Base-by-base conservation (phyloP, 2,329 filamentous ascomycete genomes). In the Aspergillus novoparasiticus region DNA sequence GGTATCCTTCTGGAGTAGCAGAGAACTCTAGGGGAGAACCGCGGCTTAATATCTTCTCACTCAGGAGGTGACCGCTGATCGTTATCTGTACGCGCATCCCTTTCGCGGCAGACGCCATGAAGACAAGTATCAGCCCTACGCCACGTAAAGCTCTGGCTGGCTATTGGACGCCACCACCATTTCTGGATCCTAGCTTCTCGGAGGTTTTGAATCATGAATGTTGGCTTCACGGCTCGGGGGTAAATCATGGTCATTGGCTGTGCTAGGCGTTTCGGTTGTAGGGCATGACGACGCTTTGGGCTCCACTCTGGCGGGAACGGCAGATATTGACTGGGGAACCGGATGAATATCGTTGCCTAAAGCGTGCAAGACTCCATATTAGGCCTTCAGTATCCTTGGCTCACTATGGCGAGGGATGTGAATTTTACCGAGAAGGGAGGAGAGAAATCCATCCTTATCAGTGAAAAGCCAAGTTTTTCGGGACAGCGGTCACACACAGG, bases 261-360 rank as follows among this genome's bases (percentile, higher is more conserved):
- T 10, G 21, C 10, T n/a, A 19, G 48, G 48, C 48, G 48, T 51
- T 51, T 51, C 48, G 48, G 6, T 32, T 30, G 26, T 19, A 50
- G 46, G 23, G 14, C 14, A 50, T 50, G 48, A 51, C 48, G 48
- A 51, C 48, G 48, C 48, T 32, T 32, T 19, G 16, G 28, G 48
- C 28, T 32, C 48, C 48, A 51, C 48, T 21, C 10, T 21, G 9
- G 28, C 28, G 23, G 45, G 23, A 28, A 51, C 28, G 26, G 28
- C 21, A 23, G 48, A 51, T n/a, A 51, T 32, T 51, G 48, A 51
- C 48, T 51, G 48, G 28, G 46, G 46, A 50, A 50, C 46, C 46
- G 14, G 14, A 30, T 3, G 46, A 50, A 16, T n/a, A 50, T 50
- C 46, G 14, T 50, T 50, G 23, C 46, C 46, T 50, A 28, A 19